Base-by-base conservation (phyloP, 495 filamentous ascomycete genomes). In the Podospora australis region DNA sequence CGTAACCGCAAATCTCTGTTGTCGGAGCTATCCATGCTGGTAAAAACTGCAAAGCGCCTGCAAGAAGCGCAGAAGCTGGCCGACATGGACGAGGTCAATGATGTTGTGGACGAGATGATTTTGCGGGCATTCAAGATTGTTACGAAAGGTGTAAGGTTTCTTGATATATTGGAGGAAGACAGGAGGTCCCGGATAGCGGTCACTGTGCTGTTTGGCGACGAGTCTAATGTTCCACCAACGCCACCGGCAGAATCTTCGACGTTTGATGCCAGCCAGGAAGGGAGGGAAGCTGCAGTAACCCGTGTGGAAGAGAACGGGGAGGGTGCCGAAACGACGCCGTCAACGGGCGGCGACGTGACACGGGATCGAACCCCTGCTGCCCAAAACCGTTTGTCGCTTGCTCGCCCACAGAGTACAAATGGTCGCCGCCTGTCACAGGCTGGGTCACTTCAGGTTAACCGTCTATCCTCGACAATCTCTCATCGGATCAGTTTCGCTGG, bases 61-160 rank as follows among this genome's bases (percentile, higher is more conserved):
- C 86, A 90, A 60, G 85, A 84, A 48, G 72, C 80, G 39, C 70
- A 69, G 50, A 59, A 58, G n/a, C 44, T 66, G 17, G 46, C 69
- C 10, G 64, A 77, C 8, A 63, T 68, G 26, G 72, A 79, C 2
- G 78, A 83, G 23, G 70, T 87, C 25, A 88, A 91, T 54, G 78
- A 81, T 51, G 76, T 90, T 24, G 73, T 95, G 42, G 91, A 96
- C 62, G 88, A 95, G 62, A 87, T 97, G 80, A 82, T 96, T 9
- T 68, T 95, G 41, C 90, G 90, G 61, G 90, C 89, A 0, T 97
- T 94, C 71, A 91, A 87, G 57, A 88, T 96, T 48, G 86, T 94
- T n/a, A 89, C 82, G 46, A 84, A 90, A 48, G 88, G 86, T 28
- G 89, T 96, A 43, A 78, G 82, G 50, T 96, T 99, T 62, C 73